Evolutionary conservation across 495 filamentous ascomycete genomes (phyloP).

Genomic region (Hypoxylon crocopeplum): DNA sequence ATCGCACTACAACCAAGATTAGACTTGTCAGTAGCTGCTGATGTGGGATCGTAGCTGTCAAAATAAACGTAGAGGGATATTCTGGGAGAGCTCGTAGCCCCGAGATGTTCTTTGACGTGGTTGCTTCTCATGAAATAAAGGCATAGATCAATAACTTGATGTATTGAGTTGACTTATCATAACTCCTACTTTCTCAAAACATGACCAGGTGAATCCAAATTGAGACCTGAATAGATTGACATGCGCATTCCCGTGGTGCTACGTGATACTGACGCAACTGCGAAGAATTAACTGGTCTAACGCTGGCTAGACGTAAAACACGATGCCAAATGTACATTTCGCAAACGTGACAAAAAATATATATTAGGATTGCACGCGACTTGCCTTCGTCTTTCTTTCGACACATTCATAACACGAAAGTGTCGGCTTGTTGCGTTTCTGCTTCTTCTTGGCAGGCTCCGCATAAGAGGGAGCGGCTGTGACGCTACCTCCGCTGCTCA

Average conservation of each 20-base stretch:
- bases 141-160: not conserved
- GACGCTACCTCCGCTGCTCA: conserved; percentile 38
- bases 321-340: conserved; percentile 1
- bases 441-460: conserved; percentile 63
- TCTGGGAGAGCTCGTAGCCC: not conserved
- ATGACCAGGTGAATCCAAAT: not conserved
- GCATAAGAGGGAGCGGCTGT: conserved; percentile 35
- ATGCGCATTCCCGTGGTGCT: conserved; percentile 46
- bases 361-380: no score
- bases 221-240: not conserved
- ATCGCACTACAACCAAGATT: conserved; percentile 54
- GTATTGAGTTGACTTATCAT: not conserved
- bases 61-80: conserved; percentile 11
- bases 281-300: conserved; percentile 18
- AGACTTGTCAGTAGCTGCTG: conserved; percentile 27
- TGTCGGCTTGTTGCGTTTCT: conserved; percentile 79
- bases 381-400: conserved; percentile 71
- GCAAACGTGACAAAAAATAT: not conserved
- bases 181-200: not conserved
- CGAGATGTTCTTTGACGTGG: not conserved
- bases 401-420: conserved; percentile 76
- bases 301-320: conserved; percentile 22
- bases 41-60: not conserved
- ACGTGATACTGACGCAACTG: conserved; percentile 39
- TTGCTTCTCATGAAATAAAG: not conserved